A percentile compares a stretch with the other conserved stretches of the same genome.
Conservation (phyloP, 2,329 filamentous ascomycete genomes). For the Xylaria sp. region DNA sequence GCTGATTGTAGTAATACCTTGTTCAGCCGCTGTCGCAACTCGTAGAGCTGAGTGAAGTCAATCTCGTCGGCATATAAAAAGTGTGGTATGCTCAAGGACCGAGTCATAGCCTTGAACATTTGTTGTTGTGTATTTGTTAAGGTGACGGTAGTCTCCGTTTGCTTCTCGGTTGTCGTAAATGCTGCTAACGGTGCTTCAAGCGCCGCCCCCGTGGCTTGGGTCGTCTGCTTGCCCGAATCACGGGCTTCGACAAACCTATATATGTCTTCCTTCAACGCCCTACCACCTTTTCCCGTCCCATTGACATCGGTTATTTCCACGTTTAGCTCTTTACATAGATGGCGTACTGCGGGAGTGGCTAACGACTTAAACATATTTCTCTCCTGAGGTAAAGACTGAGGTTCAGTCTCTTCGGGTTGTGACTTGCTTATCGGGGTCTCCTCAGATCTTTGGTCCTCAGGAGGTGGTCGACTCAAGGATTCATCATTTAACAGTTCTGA, state of each 20-base stretch:
- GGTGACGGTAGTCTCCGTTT: conserved; percentile 74
- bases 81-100: conserved; percentile 89
- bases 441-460: conserved; percentile 31
- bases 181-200: conserved; percentile 50
- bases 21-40: conserved; percentile 81
- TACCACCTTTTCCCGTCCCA: conserved; percentile 89
- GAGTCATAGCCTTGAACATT: conserved; percentile 99
- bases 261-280: conserved; percentile 94
- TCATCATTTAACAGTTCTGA: conserved; percentile 45
- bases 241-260: conserved; percentile 72
- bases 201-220: conserved; percentile 40
- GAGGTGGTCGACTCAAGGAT: conserved; percentile 39
- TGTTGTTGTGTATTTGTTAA: conserved; percentile 84
- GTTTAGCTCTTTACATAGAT: conserved; percentile 82
- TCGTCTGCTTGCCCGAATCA: conserved; percentile 38
- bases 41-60: conserved; percentile 79
- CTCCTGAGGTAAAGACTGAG: conserved; percentile 46
- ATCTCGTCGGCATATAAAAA: conserved; percentile 95
- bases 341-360: conserved; percentile 91
- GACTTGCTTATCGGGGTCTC: conserved; percentile 27
- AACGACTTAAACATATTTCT: conserved; percentile 77
- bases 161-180: conserved; percentile 56
- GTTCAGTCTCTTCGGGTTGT: conserved; percentile 23
- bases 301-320: conserved; percentile 81
- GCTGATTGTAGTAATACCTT: conserved; percentile 61